Evolutionary conservation across 192 early-diverging fungal genomes (phyloP), one percentile per base, ranked within the genome.

Genomic region (Gryganskiella cystojenkinii): DNA sequence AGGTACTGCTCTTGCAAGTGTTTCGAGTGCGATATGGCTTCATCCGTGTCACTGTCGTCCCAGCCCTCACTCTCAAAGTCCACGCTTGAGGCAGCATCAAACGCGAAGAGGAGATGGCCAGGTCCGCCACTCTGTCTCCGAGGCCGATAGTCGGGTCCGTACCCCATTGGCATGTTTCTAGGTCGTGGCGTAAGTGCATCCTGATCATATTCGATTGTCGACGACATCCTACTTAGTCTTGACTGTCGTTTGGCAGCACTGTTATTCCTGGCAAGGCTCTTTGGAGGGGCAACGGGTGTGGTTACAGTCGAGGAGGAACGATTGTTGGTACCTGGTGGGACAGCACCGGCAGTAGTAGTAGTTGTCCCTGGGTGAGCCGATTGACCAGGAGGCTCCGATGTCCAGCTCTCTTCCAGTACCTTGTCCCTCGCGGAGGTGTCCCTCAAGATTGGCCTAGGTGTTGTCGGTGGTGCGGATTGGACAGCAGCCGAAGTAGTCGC

Each of bases 61-160:
- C 63, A 68, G n/a, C 64, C 74, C 17, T 78, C 74, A 28, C 74
- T 78, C 56, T 78, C 74, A n/a, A 67, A 47, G 49, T 61, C 74
- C 0, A 37, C 14, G 30, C 53, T 43, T 1, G 64, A 55, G 14
- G 71, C 15, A 24, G 40, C 17, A 47, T 76, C 72, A 19, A 76
- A 51, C 2, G 64, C 45, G n/a, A 57, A 68, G 25, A 76, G 20
- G 11, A 76, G 22, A 43, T 76, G 64, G 17, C 72, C 65, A 19
- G 64, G 67, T 1, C 74, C 74, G 11, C 66, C 74, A 31, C 74
- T 78, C 35, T 78, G 74, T 51, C 74, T 49, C 60, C 74, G 60
- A 11, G 74, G 65, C 11, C 53, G 61, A 17, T 78, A 60, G 24
- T 78, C 66, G 13, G 67, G 73, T 2, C 73, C 65, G 22, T 68